Base-by-base conservation (phyloP, 1,284 basidiomycete species). In the Trichosporon inkin region DNA sequence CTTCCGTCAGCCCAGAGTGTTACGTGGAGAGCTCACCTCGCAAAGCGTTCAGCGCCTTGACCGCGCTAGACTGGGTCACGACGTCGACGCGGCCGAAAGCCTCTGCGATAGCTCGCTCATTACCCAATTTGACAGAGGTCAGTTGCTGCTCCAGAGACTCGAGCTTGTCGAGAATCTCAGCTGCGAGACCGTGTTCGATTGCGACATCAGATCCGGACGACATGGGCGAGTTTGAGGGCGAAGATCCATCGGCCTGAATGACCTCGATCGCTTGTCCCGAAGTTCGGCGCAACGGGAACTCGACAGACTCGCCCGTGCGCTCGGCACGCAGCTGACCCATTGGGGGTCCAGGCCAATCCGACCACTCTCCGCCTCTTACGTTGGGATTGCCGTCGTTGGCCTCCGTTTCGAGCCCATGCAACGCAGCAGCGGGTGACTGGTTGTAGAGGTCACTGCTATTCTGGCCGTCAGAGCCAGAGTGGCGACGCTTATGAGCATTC, bases 231-330 rank as follows among this genome's bases (percentile, higher is more conserved):
- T 49, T 28, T 6, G 22, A 28, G 13, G 24, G 28, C 6, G 44
- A 49, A 6, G 44, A 17, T 19, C 24, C 35, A 8, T 20, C 20
- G 19, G 52, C 35, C 52, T 36, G 20, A 13, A 53, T 53, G 35
- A 53, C 35, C 52, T 37, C 52, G 24, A 49, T 49, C 22, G 44
- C 44, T 16, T 49, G 44, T 1, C 44, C 44, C 13, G 44, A 17
- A 11, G 32, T 24, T 14, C 28, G 34, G 19, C 63, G 60, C 40
- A 64, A 17, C 16, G 63, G 63, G 55, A 64, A 64, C 57, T 64
- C 63, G n/a, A 53, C 60, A 4, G 60, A 64, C n/a, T 60, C 55
- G 5, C 57, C 41, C 7, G 62, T 57, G 20, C 52, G 47, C 0
- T 40, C 53, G 11, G 38, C 16, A 1, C 28, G 37, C 24, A 55